Evolutionary conservation across 225 moss, liverwort and hornwort genomes (phyloP).

Genomic region (Lunularia cruciata): DNA sequence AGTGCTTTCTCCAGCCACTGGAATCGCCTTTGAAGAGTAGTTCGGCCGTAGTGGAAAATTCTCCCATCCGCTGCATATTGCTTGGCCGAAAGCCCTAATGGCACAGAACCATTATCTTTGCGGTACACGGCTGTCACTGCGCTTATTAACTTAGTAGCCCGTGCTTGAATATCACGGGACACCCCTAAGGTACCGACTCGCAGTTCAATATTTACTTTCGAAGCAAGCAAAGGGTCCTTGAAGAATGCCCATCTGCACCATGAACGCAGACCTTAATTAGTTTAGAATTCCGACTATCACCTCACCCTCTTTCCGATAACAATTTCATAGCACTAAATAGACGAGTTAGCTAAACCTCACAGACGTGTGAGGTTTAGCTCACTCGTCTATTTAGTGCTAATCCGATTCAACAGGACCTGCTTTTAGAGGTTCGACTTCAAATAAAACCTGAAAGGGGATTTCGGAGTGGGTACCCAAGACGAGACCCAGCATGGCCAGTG

Average conservation of each 20-base stretch:
- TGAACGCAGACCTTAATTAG: too few species aligned
- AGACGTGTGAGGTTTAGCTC: too few species aligned
- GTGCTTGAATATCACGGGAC: constrained; percentile 49
- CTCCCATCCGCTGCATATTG: constrained; percentile 31
- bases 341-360: too few species aligned
- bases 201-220: background rate
- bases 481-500: constrained; percentile 68
- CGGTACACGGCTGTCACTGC: constrained; percentile 39
- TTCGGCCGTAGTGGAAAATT: constrained; percentile 54
- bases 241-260: constrained; percentile 64
- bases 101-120: constrained; percentile 16
- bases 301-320: too few species aligned
- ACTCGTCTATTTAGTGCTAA: too few species aligned
- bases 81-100: constrained; percentile 13
- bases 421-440: background rate
- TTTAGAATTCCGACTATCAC: too few species aligned
- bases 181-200: background rate
- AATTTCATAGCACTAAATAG: too few species aligned
- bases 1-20: constrained; percentile 45
- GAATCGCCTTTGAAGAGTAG: constrained; percentile 51
- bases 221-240: constrained; percentile 50
- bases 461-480: constrained; percentile 57
- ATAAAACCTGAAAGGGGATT: background rate
- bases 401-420: background rate
- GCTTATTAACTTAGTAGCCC: constrained; percentile 49